Evolutionary conservation across 1,284 basidiomycete genomes (phyloP).

Genomic region (Exobasidium rhododendri): DNA sequence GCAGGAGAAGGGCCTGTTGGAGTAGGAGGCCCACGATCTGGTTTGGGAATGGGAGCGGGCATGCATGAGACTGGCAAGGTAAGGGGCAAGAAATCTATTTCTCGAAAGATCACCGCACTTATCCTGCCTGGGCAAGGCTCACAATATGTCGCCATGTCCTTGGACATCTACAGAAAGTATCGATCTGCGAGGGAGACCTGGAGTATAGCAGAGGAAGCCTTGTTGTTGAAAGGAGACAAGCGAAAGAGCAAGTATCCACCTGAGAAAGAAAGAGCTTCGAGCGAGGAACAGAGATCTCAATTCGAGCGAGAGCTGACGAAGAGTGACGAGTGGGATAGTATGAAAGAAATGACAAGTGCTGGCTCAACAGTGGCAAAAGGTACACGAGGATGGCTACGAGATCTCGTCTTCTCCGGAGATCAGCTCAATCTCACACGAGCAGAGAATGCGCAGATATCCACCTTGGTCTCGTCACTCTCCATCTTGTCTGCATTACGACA

Average conservation of each 20-base stretch:
- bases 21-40: conserved; percentile 31
- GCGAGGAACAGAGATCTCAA: conserved; percentile 24
- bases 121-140: conserved; percentile 51
- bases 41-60: conserved; percentile 27
- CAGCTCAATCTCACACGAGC: conserved; percentile 49
- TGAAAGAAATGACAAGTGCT: conserved; percentile 25
- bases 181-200: conserved; percentile 44
- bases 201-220: conserved; percentile 47
- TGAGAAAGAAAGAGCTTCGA: conserved; percentile 5
- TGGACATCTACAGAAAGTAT: conserved; percentile 46
- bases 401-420: conserved; percentile 48
- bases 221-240: conserved; percentile 20
- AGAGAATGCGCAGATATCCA: conserved; percentile 50
- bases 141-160: conserved; percentile 52
- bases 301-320: conserved; percentile 47
- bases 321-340: conserved; percentile 27
- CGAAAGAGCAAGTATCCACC: neutral
- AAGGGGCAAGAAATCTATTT: neutral
- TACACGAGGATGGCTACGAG: conserved; percentile 36
- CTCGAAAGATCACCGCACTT: conserved; percentile 40
- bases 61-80: conserved; percentile 16
- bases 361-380: conserved; percentile 28
- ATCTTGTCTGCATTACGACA: conserved; percentile 47
- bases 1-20: neutral
- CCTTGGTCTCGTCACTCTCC: conserved; percentile 45